Evolutionary conservation across 1,284 basidiomycete genomes (phyloP).

Genomic region (Macrocybe sp.): DNA sequence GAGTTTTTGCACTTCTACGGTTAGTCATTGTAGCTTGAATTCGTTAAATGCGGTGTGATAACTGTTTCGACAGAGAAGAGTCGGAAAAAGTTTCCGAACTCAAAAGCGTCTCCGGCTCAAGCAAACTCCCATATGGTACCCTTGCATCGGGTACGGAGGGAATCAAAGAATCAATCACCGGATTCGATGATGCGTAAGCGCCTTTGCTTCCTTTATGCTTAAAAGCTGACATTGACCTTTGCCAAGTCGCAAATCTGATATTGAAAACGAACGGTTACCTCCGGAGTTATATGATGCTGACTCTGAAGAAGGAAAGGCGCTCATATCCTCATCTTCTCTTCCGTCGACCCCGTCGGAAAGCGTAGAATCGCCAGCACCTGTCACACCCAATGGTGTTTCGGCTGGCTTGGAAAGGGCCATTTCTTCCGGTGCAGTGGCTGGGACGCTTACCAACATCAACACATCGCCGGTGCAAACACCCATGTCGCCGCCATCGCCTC

Average conservation of each 20-base stretch:
- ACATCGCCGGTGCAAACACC: conserved; percentile 21
- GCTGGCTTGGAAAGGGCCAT: conserved; percentile 48
- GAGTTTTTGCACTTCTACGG: conserved; percentile 95
- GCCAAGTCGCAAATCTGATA: conserved; percentile 89
- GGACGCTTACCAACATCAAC: conserved; percentile 23
- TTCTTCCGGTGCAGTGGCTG: conserved; percentile 28
- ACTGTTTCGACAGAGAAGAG: conserved; percentile 73
- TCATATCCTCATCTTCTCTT: conserved; percentile 37
- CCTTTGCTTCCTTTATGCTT: conserved; percentile 1
- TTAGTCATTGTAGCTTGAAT: conserved; percentile 37
- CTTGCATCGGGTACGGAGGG: conserved; percentile 91
- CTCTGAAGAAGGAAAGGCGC: conserved; percentile 67
- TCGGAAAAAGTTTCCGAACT: conserved; percentile 97
- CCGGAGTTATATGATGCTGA: conserved; percentile 92
- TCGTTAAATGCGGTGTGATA: not conserved
- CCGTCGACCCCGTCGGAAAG: conserved; percentile 49
- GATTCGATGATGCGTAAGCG: conserved; percentile 93
- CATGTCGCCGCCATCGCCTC: conserved; percentile 21
- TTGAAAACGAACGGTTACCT: conserved; percentile 96
- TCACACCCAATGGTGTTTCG: conserved; percentile 50
- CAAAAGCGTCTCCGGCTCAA: conserved; percentile 83
- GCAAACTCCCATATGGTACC: conserved; percentile 80
- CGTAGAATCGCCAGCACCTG: conserved; percentile 38
- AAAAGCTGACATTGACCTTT: conserved; percentile 1
- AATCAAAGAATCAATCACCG: conserved; percentile 92